Base-by-base conservation (phyloP, 2,329 filamentous ascomycete species). In the Penicillium sp. region DNA sequence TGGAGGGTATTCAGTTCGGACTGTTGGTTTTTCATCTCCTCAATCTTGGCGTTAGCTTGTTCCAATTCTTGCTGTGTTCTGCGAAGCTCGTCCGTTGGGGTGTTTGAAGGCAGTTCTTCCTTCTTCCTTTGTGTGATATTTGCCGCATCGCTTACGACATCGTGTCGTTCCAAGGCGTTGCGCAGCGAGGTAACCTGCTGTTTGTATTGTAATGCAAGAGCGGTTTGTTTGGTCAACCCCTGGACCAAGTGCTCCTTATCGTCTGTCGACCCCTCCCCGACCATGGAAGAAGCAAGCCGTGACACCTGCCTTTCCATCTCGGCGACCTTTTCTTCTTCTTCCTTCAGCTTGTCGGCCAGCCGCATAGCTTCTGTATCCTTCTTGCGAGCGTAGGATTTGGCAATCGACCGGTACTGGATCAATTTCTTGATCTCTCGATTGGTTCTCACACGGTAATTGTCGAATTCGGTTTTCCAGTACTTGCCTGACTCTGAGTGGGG, bases 401-500 rank as follows among this genome's bases (percentile, higher is more conserved):
- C 81, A 26, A 82, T 73, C 46, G 82, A 80, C 57, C 84, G 81
- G 64, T 87, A 86, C 31, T 80, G 76, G 49, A 87, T 79, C 47
- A 87, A 74, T 63, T 82, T 84, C 66, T 80, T 83, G 66, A 85
- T 81, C 65, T 87, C 84, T 38, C 76, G 77, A 57, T 84, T 81
- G 35, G 83, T 86, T 46, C 78, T 81, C 22, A 77, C 75, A 16
- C 83, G 76, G 63, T 86, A 87, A 38, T 74, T 77, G 52, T 86
- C 81, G 63, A 83, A 85, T 59, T 85, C 81, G 11, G 78, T 76
- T 68, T 86, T 86, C 84, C 84, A 86, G 64, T 85, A 85, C 61
- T 80, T 80, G 2, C 82, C 83, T 5, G 82, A 85, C 50, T 82
- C 79, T 1, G 82, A 84, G 22, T 78, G 76, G 3, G 84, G 83